Base-by-base conservation (phyloP, 345 rosid species). In the Murraya paniculata region DNA sequence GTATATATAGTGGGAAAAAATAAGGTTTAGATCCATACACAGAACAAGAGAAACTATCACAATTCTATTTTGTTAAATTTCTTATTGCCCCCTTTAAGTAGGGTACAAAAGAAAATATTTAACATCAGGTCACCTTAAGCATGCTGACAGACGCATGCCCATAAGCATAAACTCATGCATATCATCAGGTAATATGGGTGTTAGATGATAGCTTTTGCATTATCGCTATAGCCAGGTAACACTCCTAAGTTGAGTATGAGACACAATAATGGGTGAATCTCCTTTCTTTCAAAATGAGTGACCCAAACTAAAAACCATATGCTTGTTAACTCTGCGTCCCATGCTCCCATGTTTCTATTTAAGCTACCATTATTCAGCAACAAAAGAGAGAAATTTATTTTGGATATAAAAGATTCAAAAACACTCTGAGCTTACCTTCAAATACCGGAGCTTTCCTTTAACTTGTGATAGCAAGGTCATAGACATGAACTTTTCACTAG, bases 381-480 rank as follows among this genome's bases (percentile, higher is more conserved):
- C 60, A 22, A n/a, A 62, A 48, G 31, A 2, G 21, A 39, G 48
- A 75, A 31, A n/a, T 45, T 50, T 31, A 53, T 75, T 56, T 68
- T 11, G 53, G 64, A 58, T 27, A 58, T 60, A 36, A 66, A 59
- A 24, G 41, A 24, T 67, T n/a, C 27, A 69, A 64, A 13, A 4
- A 59, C 35, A 58, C 67, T 36, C 18, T 70, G 36, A 61, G 48
- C 59, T 70, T 87, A 93, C 99, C 99, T 95, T 89, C 83, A 95
- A 84, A 83, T 93, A 95, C 69, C 98, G 95, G 64, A 95, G 97
- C 77, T 90, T 95, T 75, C 98, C 98, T 79, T 88, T 93, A 75
- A 88, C 84, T 53, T 83, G 87, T 73, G 89, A 84, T 77, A 95
- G 79, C 68, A 83, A 81, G 78, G 89, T 75, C 86, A 87, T 82